Evolutionary conservation across 2,329 filamentous ascomycete genomes (phyloP).

Genomic region (Ceratocystis destructans): DNA sequence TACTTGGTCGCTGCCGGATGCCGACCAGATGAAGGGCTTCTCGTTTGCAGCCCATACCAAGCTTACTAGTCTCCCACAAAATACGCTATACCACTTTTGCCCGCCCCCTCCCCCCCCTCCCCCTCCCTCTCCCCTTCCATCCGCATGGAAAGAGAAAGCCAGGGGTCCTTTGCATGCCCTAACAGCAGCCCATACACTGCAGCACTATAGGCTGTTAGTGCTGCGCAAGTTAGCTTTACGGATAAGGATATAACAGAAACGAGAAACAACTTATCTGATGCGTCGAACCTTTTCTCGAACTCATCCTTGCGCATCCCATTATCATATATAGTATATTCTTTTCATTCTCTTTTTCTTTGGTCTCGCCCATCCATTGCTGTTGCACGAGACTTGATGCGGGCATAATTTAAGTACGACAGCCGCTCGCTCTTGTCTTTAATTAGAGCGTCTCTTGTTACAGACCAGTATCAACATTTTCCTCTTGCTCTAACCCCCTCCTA

Average conservation of each 20-base stretch:
- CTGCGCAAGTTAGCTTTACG: neutral
- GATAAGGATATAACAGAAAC: neutral
- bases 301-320: neutral
- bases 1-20: neutral
- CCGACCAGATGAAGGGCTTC: neutral
- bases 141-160: neutral
- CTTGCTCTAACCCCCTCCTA: neutral
- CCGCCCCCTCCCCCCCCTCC: neutral
- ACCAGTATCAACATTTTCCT: conserved; percentile 15
- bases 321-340: neutral
- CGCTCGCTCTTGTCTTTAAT: neutral
- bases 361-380: neutral
- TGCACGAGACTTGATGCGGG: neutral
- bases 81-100: neutral
- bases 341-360: neutral
- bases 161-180: neutral
- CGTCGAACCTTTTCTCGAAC: neutral
- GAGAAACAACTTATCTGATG: neutral
- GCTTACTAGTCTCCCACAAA: neutral
- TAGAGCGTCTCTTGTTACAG: conserved; percentile 1
- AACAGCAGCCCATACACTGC: neutral
- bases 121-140: no score
- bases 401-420: neutral
- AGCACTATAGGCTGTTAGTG: neutral
- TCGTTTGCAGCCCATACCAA: neutral